These are phyloP conservation scores for Epichloe elymi DNA, from an alignment of 2,329 filamentous ascomycete genomes.

Conservation along the genomic window DNA sequence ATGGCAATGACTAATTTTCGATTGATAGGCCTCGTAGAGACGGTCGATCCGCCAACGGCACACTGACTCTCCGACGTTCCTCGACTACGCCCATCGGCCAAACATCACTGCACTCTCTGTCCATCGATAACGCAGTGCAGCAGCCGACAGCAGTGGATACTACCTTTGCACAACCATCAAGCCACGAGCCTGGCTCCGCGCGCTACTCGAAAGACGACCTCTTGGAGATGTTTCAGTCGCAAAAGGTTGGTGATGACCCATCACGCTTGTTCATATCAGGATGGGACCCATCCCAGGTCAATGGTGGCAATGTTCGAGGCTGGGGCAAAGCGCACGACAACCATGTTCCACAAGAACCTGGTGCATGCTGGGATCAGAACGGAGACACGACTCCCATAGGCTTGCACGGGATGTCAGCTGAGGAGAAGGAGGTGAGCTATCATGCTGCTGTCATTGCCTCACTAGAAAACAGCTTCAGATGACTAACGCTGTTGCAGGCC, in stretches of 20 bases:
- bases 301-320: conserved; percentile 46
- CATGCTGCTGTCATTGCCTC: neutral
- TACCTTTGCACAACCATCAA: conserved; percentile 18
- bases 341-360: conserved; percentile 66
- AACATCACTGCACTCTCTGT: conserved; percentile 23
- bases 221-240: conserved; percentile 53
- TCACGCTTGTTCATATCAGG: conserved; percentile 57
- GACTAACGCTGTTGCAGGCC: conserved; percentile 35
- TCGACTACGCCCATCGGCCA: conserved; percentile 42
- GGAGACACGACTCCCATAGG: conserved; percentile 60
- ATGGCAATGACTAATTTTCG: neutral
- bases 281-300: conserved; percentile 67
- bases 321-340: conserved; percentile 72
- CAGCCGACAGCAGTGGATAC: conserved; percentile 21
- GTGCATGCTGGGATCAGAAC: conserved; percentile 76
- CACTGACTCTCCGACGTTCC: conserved; percentile 50
- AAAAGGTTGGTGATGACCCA: conserved; percentile 37
- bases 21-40: conserved; percentile 42
- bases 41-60: conserved; percentile 46
- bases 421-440: conserved; percentile 44
- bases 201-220: conserved; percentile 73
- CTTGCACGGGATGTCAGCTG: conserved; percentile 52
- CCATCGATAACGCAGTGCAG: conserved; percentile 27
- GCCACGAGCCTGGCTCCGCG: conserved; percentile 27
- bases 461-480: conserved; percentile 5